Base-by-base conservation (phyloP, 257 asterid species). In the Paraleonurus japonicus region DNA sequence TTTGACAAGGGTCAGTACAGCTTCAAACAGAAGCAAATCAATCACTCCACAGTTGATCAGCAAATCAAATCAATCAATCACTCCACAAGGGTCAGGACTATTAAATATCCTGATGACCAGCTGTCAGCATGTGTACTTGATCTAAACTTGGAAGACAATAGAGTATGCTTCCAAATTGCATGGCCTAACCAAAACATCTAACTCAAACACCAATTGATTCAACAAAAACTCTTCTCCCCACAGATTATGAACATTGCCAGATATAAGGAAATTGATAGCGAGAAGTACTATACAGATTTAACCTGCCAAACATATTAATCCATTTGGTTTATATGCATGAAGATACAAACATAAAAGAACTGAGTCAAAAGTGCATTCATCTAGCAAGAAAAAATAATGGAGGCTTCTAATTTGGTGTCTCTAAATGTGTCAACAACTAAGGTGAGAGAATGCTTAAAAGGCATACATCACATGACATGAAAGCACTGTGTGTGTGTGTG, bases 1-100 rank as follows among this genome's bases (percentile, higher is more conserved):
- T 26, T 3, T 45, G 27, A 12, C 51, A 41, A 62, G 48, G 65
- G 66, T 78, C 61, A 48, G 27, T 17, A 60, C 23, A 75, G 53
- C 70, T 67, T 54, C 57, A 74, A 64, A 48, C n/a, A 63, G 4
- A 60, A 27, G 33, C 51, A 65, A 33, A 45, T 15, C 67, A 61
- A 65, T 39, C 12, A 32, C n/a, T n/a, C n/a, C n/a, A n/a, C n/a
- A n/a, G n/a, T n/a, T n/a, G n/a, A n/a, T n/a, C n/a, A n/a, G n/a
- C n/a, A n/a, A n/a, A n/a, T n/a, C 51, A 65, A 33, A 45, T 15
- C 67, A 61, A 65, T 39, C 12, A 32, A n/a, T n/a, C 23, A 64
- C 75, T 69, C 47, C 32, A 75, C 37, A n/a, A n/a, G n/a, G n/a
- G n/a, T n/a, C n/a, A 60, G 13, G 26, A 74, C 11, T 65, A 32